Percentiles rank a stretch among this genome's conserved stretches.
Conservation (phyloP, 2,329 filamentous ascomycete species). For the Colletotrichum gigasporum region DNA sequence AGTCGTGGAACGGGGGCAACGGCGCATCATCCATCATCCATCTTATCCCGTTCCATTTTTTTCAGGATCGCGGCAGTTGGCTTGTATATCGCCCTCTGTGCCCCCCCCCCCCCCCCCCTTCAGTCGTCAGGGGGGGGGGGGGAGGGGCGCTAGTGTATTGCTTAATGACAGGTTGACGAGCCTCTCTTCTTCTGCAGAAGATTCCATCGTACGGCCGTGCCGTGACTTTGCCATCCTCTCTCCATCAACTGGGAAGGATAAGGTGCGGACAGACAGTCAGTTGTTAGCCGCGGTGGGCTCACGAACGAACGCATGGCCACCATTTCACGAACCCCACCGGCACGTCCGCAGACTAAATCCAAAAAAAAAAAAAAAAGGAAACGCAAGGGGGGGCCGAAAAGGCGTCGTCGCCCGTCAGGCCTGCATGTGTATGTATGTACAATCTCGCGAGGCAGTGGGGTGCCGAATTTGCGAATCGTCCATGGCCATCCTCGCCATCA, state of each 20-base stretch:
- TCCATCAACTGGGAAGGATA: no score
- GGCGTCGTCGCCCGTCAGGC: neutral
- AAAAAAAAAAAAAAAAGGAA: no score
- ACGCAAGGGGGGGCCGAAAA: neutral
- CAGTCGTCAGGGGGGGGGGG: no score
- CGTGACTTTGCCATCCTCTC: no score
- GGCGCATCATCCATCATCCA: no score
- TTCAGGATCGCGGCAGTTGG: neutral
- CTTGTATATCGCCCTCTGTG: neutral
- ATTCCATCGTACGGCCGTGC: no score
- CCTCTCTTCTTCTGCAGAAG: neutral
- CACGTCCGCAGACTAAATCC: no score
- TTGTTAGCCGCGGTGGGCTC: neutral
- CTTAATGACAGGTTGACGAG: constrained; percentile 11
- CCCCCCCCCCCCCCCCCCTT: no score
- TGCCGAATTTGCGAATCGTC: neutral
- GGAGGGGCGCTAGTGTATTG: neutral
- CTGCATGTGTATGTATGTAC: neutral
- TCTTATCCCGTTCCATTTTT: no score
- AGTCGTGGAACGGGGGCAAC: no score
- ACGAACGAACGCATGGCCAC: neutral
- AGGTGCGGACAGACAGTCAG: neutral
- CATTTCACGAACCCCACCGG: neutral
- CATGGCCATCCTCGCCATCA: neutral
- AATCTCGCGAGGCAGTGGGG: neutral